These are phyloP conservation scores for Eucommia ulmoides DNA, from an alignment of 257 asterid genomes.

Conservation along the genomic window DNA sequence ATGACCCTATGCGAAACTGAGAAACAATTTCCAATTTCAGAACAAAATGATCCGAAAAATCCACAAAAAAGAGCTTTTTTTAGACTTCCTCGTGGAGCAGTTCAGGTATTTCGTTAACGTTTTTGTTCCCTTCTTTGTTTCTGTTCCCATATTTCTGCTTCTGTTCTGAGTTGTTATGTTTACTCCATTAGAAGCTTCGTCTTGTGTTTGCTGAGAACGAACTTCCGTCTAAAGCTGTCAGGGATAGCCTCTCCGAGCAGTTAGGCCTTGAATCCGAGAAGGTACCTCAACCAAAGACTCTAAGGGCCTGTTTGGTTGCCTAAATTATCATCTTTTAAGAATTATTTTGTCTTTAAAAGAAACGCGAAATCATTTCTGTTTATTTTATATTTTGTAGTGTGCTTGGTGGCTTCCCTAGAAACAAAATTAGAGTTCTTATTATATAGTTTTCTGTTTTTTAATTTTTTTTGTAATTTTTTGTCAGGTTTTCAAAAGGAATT, in stretches of 20 bases:
- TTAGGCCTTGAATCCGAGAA: conserved; percentile 71
- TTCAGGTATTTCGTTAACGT: conserved; percentile 63
- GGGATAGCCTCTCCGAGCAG: conserved; percentile 64
- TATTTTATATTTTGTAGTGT: too few relatives aligned
- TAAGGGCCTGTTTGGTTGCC: background rate
- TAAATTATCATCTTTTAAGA: too few relatives aligned
- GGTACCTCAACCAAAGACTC: conserved; percentile 34
- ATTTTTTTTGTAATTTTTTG: too few relatives aligned
- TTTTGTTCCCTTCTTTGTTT: conserved; percentile 6
- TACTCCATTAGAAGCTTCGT: conserved; percentile 74
- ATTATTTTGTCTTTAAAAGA: background rate
- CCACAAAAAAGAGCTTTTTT: conserved; percentile 44
- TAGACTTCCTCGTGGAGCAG: conserved; percentile 65
- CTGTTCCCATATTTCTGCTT: too few relatives aligned
- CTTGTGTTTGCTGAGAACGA: conserved; percentile 78
- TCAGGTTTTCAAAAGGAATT: too few relatives aligned
- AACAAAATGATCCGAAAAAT: conserved; percentile 19
- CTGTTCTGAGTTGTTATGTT: too few relatives aligned
- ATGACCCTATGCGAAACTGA: conserved; percentile 39
- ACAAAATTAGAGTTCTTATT: too few relatives aligned
- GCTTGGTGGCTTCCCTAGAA: too few relatives aligned
- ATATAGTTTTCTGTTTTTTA: too few relatives aligned
- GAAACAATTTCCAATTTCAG: conserved; percentile 23
- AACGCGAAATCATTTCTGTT: conserved; percentile 1
- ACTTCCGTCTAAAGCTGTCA: conserved; percentile 68